Evolutionary conservation across 495 filamentous ascomycete species (phyloP).

Genomic region (Hypoxylon cercidicola): DNA sequence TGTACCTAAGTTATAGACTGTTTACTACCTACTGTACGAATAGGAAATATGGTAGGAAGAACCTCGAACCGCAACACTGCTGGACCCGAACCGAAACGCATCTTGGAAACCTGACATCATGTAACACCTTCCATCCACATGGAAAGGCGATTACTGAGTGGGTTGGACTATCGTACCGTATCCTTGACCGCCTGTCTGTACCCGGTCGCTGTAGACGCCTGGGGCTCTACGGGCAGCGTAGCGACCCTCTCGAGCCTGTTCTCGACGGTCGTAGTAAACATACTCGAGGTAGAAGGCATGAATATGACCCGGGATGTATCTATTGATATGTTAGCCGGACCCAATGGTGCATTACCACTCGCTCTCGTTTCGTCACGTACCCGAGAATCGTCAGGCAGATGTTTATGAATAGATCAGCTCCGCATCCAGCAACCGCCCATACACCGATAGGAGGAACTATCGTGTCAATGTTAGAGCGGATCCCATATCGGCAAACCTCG

Average conservation of each 20-base stretch:
- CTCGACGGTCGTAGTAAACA: conserved; percentile 80
- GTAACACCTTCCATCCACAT: neutral
- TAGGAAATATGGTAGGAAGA: no score
- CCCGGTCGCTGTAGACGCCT: conserved; percentile 81
- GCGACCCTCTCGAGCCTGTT: conserved; percentile 64
- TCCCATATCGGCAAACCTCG: neutral
- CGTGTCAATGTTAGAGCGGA: conserved; percentile 11
- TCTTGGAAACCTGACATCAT: neutral
- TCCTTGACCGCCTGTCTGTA: conserved; percentile 74
- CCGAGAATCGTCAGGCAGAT: conserved; percentile 80
- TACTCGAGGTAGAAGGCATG: conserved; percentile 95
- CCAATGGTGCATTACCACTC: neutral
- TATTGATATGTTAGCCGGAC: conserved; percentile 42
- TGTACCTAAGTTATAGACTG: no score
- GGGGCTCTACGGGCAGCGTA: conserved; percentile 64
- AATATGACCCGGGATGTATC: conserved; percentile 81
- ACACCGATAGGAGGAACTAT: conserved; percentile 58
- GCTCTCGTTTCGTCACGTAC: conserved; percentile 40
- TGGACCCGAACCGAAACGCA: neutral
- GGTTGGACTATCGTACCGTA: conserved; percentile 64
- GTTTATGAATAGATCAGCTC: conserved; percentile 89
- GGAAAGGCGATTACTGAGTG: conserved; percentile 16
- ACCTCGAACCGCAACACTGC: no score
- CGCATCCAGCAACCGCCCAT: conserved; percentile 66
- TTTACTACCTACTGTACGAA: no score